Evolutionary conservation across 2,329 filamentous ascomycete species (phyloP), one percentile per base, ranked within the genome.

Genomic region (Talaromyces sp.): DNA sequence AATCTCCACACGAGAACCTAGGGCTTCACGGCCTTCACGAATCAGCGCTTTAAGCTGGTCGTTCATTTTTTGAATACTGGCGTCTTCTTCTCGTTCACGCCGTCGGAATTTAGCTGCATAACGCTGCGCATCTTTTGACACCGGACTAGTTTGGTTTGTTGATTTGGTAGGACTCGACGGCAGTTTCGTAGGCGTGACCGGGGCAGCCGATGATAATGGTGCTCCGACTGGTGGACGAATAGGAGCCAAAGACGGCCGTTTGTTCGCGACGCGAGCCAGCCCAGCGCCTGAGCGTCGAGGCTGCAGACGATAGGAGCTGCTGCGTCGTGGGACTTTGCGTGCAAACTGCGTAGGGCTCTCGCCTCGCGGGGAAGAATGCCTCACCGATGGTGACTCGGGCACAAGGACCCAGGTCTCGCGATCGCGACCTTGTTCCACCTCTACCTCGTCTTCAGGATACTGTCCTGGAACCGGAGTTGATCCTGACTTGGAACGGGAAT

Each of bases 21-120:
- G 76, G 1, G 94, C 94, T 73, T 94, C 89, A 67, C 88, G 88
- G 0, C 92, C 94, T 74, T 97, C 88, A 1, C 87, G 83, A 58
- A 99, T 95, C 89, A 99, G 91, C 35, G 88, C 89, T 69, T 89
- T 85, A 54, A 97, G 78, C 67, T 89, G 86, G 54, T 85, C 82
- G 70, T 94, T 95, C 74, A 97, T 86, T 27, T 88, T 85, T 54
- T 86, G 86, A 66, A 97, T 88, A 57, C 88, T 87, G 50, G 87
- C 85, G 66, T 97, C 92, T 8, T 90, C 84, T 66, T 92, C 88
- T 52, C 86, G 81, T 67, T 96, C 91, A 61, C 90, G 89, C 56
- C 85, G 84, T 26, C 86, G 81, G 65, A 88, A 84, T 69, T 85
- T 83, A n/a, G 87, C 86, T 6, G 91, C 87, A 59, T 92, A 85